Percentiles rank a stretch among this genome's conserved stretches.
Evolutionary conservation across 176 grass and related monocot species (phyloP).

Genomic region (Pontederia crassipes): DNA sequence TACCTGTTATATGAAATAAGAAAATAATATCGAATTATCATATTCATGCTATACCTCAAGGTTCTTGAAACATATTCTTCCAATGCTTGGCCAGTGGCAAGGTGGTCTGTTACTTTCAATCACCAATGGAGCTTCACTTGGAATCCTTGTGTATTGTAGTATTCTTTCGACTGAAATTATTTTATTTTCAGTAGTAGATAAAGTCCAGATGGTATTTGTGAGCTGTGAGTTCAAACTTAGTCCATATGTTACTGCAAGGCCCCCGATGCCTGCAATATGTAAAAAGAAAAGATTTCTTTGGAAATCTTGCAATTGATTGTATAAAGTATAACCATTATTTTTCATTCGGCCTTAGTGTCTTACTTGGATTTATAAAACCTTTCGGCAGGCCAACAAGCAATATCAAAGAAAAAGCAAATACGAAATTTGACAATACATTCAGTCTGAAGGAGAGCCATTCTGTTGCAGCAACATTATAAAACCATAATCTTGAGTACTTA

Average conservation of each 20-base stretch:
- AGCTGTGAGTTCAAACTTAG: conserved; percentile 80
- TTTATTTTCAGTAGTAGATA: conserved; percentile 86
- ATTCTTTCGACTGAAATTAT: conserved; percentile 99
- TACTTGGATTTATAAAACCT: conserved; percentile 95
- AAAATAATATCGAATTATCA: background rate
- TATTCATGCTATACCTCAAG: conserved; percentile 50
- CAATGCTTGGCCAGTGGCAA: conserved; percentile 63
- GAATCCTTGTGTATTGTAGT: conserved; percentile 78
- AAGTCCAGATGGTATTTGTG: conserved; percentile 68
- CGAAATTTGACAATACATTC: conserved; percentile 82
- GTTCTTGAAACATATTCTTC: conserved; percentile 57
- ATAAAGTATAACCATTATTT: background rate
- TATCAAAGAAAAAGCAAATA: conserved; percentile 72
- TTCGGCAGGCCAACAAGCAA: conserved; percentile 80
- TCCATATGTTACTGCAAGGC: conserved; percentile 87
- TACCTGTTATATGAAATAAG: background rate
- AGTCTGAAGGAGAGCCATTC: conserved; percentile 94
- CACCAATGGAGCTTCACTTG: conserved; percentile 69
- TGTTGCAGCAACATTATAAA: conserved; percentile 57
- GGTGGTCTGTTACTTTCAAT: conserved; percentile 36
- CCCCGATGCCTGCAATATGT: conserved; percentile 62
- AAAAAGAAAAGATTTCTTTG: conserved; percentile 7
- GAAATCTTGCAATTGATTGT: background rate
- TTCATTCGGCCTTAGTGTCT: conserved; percentile 1
- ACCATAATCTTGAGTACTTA: conserved; percentile 69